Percentiles rank a stretch among this genome's conserved stretches.
Evolutionary conservation across 1,284 basidiomycete genomes (phyloP).

Genomic region (Rhodofomes roseus): DNA sequence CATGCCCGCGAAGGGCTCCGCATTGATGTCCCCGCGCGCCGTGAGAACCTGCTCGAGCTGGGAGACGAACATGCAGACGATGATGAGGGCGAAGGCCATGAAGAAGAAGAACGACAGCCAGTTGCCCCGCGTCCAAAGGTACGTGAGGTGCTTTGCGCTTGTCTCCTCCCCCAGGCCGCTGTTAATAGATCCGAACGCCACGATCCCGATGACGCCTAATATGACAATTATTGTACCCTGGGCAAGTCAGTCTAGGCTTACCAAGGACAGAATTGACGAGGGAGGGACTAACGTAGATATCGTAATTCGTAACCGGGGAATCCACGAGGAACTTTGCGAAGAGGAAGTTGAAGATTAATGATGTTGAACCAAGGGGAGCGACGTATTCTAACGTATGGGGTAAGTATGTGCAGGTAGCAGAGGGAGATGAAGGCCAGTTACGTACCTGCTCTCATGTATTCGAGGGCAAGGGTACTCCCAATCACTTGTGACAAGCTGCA

Average conservation of each 20-base stretch:
- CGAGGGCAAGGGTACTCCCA: constrained; percentile 80
- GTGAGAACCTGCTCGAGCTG: constrained; percentile 68
- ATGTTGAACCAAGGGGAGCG: constrained; percentile 79
- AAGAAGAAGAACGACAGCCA: constrained; percentile 89
- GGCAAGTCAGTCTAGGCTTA: neutral
- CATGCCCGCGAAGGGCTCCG: constrained; percentile 49
- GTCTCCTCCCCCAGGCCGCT: constrained; percentile 68
- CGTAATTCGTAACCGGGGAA: constrained; percentile 74
- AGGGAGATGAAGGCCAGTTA: neutral
- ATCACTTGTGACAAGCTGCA: constrained; percentile 77
- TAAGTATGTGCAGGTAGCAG: neutral
- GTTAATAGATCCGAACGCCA: constrained; percentile 82
- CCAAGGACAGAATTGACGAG: neutral
- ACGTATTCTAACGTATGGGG: constrained; percentile 61
- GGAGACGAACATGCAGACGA: constrained; percentile 61
- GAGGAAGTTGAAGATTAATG: constrained; percentile 85
- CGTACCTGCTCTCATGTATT: constrained; percentile 81
- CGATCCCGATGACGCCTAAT: constrained; percentile 80
- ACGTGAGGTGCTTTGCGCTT: constrained; percentile 68
- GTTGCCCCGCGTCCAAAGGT: constrained; percentile 77
- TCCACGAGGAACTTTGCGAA: constrained; percentile 83
- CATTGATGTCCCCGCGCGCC: constrained; percentile 59
- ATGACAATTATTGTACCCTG: constrained; percentile 82
- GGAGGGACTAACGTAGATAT: constrained; percentile 59
- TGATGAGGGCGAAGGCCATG: constrained; percentile 66